Base-by-base conservation (phyloP, 345 rosid genomes). In the Bruguiera parviflora region DNA sequence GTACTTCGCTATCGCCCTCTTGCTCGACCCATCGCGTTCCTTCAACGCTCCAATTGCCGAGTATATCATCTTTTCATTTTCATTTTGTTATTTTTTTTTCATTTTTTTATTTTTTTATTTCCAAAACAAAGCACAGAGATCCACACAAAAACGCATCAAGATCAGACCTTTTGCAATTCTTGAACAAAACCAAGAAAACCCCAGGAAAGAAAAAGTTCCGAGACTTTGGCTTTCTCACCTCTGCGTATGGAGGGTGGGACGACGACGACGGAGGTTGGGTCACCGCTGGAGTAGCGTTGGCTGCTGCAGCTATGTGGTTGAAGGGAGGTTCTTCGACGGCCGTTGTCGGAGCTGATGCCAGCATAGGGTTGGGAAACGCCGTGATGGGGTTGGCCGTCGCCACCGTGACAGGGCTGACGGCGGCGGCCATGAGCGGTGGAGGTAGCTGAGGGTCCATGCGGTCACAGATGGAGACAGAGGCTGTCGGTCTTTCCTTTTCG, bases 11-110 rank as follows among this genome's bases (percentile, higher is more conserved):
- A 94, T 94, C 25, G 95, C 89, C 64, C 78, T 33, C 85, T 81
- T 91, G 76, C 93, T 94, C 39, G 97, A 94, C 52, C 97, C 98
- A 8, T 86, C 83, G 6, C 69, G 78, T 70, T 89, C 92, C 56
- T 86, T 89, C 69, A 89, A 74, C 62, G 87, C 86, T 55, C 82
- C 57, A 53, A 94, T 87, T 53, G 98, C 98, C 18, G 72, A 73
- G 25, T 37, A 68, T 57, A 94, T 91, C 95, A 94, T 87, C 98
- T 92, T 43, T 43, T 27, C 28, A 27, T 27, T 27, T 27, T 27
- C 28, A 27, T 27, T 27, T 27, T 27, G 2, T 27, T 27, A 27
- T 27, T 39, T 10, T 39, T 10, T n/a, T n/a, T n/a, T n/a, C n/a
- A n/a, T n/a, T n/a, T 39, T 37, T 37, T 8, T 39, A 9, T 39